Evolutionary conservation across 306 rosid species (phyloP).

Genomic region (Lathyrus oleraceus): DNA sequence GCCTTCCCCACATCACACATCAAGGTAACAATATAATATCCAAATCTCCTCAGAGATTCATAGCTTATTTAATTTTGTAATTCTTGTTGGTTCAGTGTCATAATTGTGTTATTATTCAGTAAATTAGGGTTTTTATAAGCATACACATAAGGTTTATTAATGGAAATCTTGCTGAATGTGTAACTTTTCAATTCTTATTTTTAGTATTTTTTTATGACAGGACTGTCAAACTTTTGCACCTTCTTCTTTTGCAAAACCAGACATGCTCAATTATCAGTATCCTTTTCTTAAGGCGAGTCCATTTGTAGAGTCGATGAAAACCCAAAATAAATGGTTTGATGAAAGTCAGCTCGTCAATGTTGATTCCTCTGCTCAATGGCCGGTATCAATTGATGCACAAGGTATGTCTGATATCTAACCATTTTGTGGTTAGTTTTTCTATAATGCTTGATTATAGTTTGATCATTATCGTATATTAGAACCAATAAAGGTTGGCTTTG

Average conservation of each 20-base stretch:
- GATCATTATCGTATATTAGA: background rate
- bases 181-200: constrained; percentile 17
- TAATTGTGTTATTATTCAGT: no score
- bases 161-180: background rate
- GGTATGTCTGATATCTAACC: constrained; percentile 48
- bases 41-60: background rate
- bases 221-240: constrained; percentile 54
- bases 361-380: constrained; percentile 48
- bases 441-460: background rate
- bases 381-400: constrained; percentile 45
- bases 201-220: constrained; percentile 41
- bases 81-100: no score
- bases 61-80: background rate
- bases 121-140: no score
- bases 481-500: background rate
- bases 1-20: constrained; percentile 29
- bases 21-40: constrained; percentile 49
- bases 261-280: constrained; percentile 50
- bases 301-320: constrained; percentile 47
- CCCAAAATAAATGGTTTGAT: constrained; percentile 43
- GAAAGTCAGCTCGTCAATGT: constrained; percentile 42
- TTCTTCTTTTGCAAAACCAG: constrained; percentile 43
- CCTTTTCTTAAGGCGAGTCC: constrained; percentile 46
- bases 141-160: no score
- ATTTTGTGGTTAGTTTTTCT: constrained; percentile 19